Evolutionary conservation across 2,329 filamentous ascomycete species (phyloP).

Genomic region (Botrytis sinoallii): DNA sequence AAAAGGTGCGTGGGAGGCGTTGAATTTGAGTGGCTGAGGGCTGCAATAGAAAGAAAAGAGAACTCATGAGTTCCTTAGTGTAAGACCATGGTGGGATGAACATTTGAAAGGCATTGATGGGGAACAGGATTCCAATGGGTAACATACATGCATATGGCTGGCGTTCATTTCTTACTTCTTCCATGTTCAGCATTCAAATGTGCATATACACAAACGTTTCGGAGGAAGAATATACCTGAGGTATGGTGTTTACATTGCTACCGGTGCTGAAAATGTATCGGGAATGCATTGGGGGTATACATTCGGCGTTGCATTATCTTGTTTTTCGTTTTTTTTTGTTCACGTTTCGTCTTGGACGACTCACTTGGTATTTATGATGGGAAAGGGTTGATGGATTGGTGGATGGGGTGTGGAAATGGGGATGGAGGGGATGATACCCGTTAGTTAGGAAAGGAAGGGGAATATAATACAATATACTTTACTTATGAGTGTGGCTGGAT

Average conservation of each 20-base stretch:
- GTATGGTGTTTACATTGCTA: not conserved
- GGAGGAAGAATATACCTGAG: not conserved
- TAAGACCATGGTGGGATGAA: constrained; percentile 8
- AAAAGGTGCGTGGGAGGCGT: not conserved
- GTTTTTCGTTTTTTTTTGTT: not conserved
- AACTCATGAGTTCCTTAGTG: not conserved
- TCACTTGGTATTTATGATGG: not conserved
- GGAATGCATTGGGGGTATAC: not conserved
- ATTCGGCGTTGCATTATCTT: not conserved
- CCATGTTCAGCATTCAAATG: not conserved
- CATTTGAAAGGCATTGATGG: not conserved
- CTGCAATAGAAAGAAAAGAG: not conserved
- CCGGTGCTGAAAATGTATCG: not conserved
- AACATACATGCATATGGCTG: constrained; percentile 5
- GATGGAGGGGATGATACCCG: not conserved
- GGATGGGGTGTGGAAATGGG: not conserved
- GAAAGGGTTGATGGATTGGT: not conserved
- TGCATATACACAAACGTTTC: not conserved
- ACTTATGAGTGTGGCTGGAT: not conserved
- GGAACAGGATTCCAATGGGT: constrained; percentile 1
- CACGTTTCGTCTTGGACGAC: not conserved
- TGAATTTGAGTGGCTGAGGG: not conserved
- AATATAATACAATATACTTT: not conserved
- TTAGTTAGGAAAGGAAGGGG: not conserved
- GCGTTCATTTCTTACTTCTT: not conserved